A percentile compares a stretch with the other conserved stretches of the same genome.
These are phyloP conservation scores for Colletotrichum godetiae DNA, from an alignment of 2,329 filamentous ascomycete species.

Conservation along the genomic window DNA sequence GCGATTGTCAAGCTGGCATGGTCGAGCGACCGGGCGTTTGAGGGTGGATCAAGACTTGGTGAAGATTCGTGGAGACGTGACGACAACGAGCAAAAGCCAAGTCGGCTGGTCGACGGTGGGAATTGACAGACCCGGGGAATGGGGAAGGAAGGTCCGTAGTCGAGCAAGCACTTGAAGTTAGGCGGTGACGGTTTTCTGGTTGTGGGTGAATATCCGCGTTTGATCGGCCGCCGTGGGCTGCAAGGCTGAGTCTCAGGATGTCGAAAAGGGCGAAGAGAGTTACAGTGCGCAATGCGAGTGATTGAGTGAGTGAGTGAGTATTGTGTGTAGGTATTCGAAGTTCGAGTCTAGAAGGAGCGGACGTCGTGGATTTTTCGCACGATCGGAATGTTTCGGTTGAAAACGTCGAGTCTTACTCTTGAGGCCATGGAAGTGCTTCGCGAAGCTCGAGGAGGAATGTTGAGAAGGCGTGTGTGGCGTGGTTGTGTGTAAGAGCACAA, in stretches of 20 bases:
- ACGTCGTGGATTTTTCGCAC: conserved; percentile 15
- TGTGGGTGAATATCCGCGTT: conserved; percentile 31
- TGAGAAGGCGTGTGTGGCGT: neutral
- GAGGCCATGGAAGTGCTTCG: conserved; percentile 29
- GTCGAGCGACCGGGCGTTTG: conserved; percentile 30
- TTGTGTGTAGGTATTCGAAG: conserved; percentile 9
- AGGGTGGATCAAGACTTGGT: conserved; percentile 26
- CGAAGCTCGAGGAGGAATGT: conserved; percentile 24
- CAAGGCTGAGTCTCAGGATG: conserved; percentile 34
- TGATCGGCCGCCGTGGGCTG: conserved; percentile 31
- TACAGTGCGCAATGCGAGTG: neutral
- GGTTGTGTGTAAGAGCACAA: conserved; percentile 2
- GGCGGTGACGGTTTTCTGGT: conserved; percentile 9
- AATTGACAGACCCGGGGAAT: neutral
- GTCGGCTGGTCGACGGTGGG: neutral
- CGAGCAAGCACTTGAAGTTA: neutral
- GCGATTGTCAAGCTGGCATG: conserved; percentile 26
- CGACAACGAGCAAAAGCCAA: conserved; percentile 6
- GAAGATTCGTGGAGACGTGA: conserved; percentile 2
- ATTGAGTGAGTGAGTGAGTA: conserved; percentile 1
- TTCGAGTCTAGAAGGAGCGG: conserved; percentile 13
- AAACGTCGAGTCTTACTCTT: conserved; percentile 2
- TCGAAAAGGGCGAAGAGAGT: conserved; percentile 23
- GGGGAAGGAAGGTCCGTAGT: neutral
- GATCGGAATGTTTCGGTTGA: neutral